Percentiles rank a stretch among this genome's conserved stretches.
These are phyloP conservation scores for Corymbia maculata DNA, from an alignment of 345 rosid genomes.

Conservation along the genomic window DNA sequence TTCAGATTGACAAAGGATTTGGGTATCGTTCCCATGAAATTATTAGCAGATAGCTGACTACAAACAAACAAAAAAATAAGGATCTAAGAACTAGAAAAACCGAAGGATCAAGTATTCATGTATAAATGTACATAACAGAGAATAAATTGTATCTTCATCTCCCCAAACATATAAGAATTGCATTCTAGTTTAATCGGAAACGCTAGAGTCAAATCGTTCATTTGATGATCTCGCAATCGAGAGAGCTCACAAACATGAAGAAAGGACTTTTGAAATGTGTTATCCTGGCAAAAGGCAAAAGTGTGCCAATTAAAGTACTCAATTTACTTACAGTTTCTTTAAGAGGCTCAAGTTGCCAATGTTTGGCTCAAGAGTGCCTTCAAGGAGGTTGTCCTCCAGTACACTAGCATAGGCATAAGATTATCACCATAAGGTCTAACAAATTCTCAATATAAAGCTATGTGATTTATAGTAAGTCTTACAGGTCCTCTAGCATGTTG, in stretches of 20 bases:
- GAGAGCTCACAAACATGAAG: not conserved
- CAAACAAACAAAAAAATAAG: not conserved
- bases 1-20: conserved; percentile 46
- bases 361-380: conserved; percentile 47
- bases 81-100: not conserved
- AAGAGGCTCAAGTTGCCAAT: conserved; percentile 54
- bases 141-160: not conserved
- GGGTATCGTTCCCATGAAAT: conserved; percentile 60
- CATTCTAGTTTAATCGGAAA: not conserved
- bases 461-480: conserved; percentile 11
- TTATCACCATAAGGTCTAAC: not conserved
- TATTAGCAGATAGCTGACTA: conserved; percentile 69
- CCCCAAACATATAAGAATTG: not conserved
- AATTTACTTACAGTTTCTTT: conserved; percentile 35
- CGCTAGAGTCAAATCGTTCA: not conserved
- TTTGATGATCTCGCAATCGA: not conserved
- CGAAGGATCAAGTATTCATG: no score
- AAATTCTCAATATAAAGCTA: not conserved
- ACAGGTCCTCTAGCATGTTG: conserved; percentile 44
- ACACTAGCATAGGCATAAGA: conserved; percentile 13
- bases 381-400: conserved; percentile 46
- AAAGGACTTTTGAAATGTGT: not conserved
- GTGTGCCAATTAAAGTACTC: not conserved
- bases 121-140: no score
- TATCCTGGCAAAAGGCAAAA: not conserved